Conservation (phyloP, 208 protist species). For the Trypanosoma lewisi region DNA sequence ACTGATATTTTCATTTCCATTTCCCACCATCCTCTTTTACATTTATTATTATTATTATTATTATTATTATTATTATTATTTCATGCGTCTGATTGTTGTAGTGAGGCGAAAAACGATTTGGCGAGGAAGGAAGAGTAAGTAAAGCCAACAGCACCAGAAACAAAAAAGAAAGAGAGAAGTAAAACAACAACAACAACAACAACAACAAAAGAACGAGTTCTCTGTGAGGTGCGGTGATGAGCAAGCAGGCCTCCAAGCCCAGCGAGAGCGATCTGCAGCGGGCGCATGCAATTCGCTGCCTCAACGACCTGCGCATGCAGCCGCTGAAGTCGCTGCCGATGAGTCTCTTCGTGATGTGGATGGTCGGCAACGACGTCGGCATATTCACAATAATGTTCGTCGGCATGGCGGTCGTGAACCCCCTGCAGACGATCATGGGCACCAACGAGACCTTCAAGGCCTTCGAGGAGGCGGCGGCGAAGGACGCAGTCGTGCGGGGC, state of each 20-base stretch:
- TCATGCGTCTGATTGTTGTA: background rate
- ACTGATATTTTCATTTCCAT: background rate
- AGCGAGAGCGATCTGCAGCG: constrained; percentile 58
- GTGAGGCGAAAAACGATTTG: too few relatives aligned
- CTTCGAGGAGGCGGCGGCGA: constrained; percentile 66
- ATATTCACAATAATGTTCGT: constrained; percentile 92
- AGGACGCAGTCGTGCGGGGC: constrained; percentile 49
- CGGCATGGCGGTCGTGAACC: constrained; percentile 81
- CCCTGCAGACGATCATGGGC: constrained; percentile 59
- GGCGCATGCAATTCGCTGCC: constrained; percentile 42
- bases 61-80: constrained; percentile 10
- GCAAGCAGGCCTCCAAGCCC: constrained; percentile 17
- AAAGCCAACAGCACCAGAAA: background rate
- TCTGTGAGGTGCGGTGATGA: constrained; percentile 14
- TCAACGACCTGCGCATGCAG: constrained; percentile 72
- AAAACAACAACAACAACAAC: constrained; percentile 7
- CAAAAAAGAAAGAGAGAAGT: background rate
- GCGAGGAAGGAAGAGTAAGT: background rate
- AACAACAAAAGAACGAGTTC: constrained; percentile 2
- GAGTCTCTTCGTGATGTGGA: constrained; percentile 87
- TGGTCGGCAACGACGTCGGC: constrained; percentile 85
- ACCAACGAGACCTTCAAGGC: constrained; percentile 48
- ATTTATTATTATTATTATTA: constrained; percentile 1
- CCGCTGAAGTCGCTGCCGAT: constrained; percentile 84
- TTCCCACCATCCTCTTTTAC: constrained; percentile 1